Base-by-base conservation (phyloP, 129 eudicot genomes). In the Logfia minima region DNA sequence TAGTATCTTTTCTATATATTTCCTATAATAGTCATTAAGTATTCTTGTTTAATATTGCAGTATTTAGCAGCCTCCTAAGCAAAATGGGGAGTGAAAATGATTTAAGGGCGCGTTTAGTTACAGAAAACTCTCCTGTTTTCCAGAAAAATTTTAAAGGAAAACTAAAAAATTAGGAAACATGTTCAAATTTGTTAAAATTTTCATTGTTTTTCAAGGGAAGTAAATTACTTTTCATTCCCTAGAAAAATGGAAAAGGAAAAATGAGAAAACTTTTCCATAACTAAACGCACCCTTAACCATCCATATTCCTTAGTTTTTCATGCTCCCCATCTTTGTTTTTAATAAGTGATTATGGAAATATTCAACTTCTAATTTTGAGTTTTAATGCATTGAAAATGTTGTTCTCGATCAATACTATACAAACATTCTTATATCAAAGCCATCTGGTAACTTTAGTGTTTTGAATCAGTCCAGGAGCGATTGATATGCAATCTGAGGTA, bases 81-180 rank as follows among this genome's bases (percentile, higher is more conserved):
- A 88, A 84, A 72, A 83, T 91, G 66, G 86, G 85, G 86, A 91
- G 72, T 66, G 97, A 91, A 75, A 85, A 88, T 81, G 91, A 87
- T 69, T 35, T 87, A n/a, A n/a, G n/a, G n/a, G n/a, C n/a, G n/a
- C n/a, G n/a, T n/a, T n/a, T n/a, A n/a, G n/a, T n/a, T n/a, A n/a
- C n/a, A n/a, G n/a, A n/a, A n/a, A n/a, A n/a, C n/a, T n/a, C n/a
- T n/a, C n/a, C n/a, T n/a, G n/a, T n/a, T n/a, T n/a, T n/a, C n/a
- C n/a, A n/a, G n/a, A n/a, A n/a, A n/a, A n/a, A n/a, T n/a, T n/a
- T n/a, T n/a, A n/a, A n/a, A n/a, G n/a, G n/a, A n/a, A n/a, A n/a
- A n/a, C n/a, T n/a, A n/a, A n/a, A n/a, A n/a, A n/a, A n/a, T n/a
- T n/a, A n/a, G n/a, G n/a, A n/a, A n/a, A n/a, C n/a, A n/a, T n/a